Base-by-base conservation (phyloP, 2,329 filamentous ascomycete genomes). In the Aspergillus sergii region DNA sequence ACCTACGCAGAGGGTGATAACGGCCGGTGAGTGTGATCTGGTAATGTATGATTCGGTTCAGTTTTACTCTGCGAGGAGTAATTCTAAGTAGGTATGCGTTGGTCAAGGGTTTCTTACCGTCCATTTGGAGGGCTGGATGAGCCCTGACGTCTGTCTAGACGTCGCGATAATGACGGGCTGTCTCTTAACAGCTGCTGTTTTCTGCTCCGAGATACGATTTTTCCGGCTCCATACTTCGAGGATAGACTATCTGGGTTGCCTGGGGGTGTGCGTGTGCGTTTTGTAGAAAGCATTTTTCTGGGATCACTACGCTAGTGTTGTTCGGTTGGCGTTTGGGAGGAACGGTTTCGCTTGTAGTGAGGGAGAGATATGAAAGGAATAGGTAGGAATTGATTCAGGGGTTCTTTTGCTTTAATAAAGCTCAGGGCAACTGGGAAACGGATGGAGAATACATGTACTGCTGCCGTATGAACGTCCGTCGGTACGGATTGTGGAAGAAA, bases 1-100 rank as follows among this genome's bases (percentile, higher is more conserved):
- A n/a, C 92, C 92, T 70, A 96, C 87, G 70, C 91, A 87, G 65
- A 96, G 85, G 11, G 92, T 96, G 69, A 96, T 86, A 74, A 95
- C 92, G 51, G 90, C 82, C 3, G 48, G 48, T 1, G 89, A 90
- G 30, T 85, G 85, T 62, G 88, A 74, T 61, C 58, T 60, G 12
- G 16, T 28, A 32, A 34, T 23, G 23, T 41, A 19, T 23, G 79
- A 85, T 64, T 87, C 89, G 66, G 54, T 9, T 34, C 43, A 28
- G 8, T 45, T 48, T 32, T 55, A 39, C 43, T 32, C n/a, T 51
- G 28, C 16, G 16, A 32, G 8, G 8, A n/a, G 12, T n/a, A 48
- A 26, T 2, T 30, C 36, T 58, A 50, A 32, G 7, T 51, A 32
- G 23, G 28, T 55, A 10, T 50, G 34, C 11, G 36, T 19, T 23